Evolutionary conservation across 1,139 yeast genomes (phyloP), one percentile per base, ranked within the genome.

Genomic region (Wickerhamomyces sp.): DNA sequence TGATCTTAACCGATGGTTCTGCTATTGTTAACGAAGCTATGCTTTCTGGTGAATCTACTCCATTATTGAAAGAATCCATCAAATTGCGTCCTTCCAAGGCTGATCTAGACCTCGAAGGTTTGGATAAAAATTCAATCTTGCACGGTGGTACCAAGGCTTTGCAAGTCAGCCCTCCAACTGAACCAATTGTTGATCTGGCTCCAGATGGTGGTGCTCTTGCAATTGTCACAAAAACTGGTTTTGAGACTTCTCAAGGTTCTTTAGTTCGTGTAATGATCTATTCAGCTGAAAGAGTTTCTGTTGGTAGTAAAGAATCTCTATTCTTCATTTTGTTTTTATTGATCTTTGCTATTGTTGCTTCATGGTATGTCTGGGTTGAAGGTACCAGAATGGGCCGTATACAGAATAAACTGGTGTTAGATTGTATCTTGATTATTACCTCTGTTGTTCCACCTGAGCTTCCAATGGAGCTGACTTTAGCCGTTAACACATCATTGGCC

Each of bases 371-470:
- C 40, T 92, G 99, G 99, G 84, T 84, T 44, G 96, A 92, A 67
- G 98, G 99, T 65, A 84, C 95, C 29, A 81, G 75, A 63, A 83
- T 87, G 87, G 97, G 96, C 55, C 84, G 98, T 68, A 78, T 87
- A 55, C 95, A 92, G 64, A 86, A 95, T 41, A 92, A 92, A 67
- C 77, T 92, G 60, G 82, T 92, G 52, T 75, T 92, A 60, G 97
- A 92, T 65, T 94, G 98, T 81, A 85, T 92, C 51, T 78, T 92
- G 59, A 94, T 92, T 55, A 77, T 92, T 53, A 92, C 99, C 17
- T 90, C 97, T 36, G 99, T 92, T 51, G 99, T 92, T 33, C 99
- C 99, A 32, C 98, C 99, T 38, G 99, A 92, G 67, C 75, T 92
- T 52, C 99, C 99, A 39, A 94, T 92, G 98, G 98, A 92, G 70